Evolutionary conservation across 2,329 filamentous ascomycete genomes (phyloP).

Genomic region (Aureobasidium leucospermi): DNA sequence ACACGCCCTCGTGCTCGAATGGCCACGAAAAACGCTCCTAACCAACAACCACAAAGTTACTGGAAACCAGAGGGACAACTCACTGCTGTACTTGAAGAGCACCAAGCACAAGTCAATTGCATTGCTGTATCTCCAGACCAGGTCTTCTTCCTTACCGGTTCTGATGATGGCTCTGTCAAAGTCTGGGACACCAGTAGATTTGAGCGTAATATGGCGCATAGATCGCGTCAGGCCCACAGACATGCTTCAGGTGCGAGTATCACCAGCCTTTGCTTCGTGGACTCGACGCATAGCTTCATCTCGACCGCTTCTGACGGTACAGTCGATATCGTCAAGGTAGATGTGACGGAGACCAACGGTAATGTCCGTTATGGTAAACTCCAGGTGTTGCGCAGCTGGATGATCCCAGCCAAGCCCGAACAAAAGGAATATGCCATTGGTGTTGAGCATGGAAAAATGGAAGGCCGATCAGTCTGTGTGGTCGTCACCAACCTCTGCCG

Average conservation of each 20-base stretch:
- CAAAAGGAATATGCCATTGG: constrained; percentile 68
- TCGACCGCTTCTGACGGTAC: constrained; percentile 86
- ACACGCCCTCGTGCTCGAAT: constrained; percentile 40
- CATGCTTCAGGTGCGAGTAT: constrained; percentile 66
- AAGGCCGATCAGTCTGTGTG: constrained; percentile 73
- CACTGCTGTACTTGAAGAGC: constrained; percentile 83
- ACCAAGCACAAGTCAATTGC: constrained; percentile 72
- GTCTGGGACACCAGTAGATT: constrained; percentile 88
- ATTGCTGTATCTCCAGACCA: constrained; percentile 83
- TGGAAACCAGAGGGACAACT: constrained; percentile 83
- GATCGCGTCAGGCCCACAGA: constrained; percentile 77
- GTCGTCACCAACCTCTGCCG: constrained; percentile 81
- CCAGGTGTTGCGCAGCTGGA: constrained; percentile 68
- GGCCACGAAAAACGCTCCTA: constrained; percentile 52
- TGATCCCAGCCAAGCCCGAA: constrained; percentile 43
- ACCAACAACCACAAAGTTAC: constrained; percentile 42
- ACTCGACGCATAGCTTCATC: constrained; percentile 88
- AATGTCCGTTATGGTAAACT: constrained; percentile 66
- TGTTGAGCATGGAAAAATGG: constrained; percentile 84
- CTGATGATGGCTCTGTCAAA: constrained; percentile 83
- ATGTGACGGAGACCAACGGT: constrained; percentile 50
- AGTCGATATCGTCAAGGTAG: constrained; percentile 82
- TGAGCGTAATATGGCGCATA: constrained; percentile 83
- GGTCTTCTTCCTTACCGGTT: constrained; percentile 86
- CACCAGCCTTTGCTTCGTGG: constrained; percentile 79